A percentile compares a stretch with the other conserved stretches of the same genome.
These are phyloP conservation scores for Coemansia sp. DNA, from an alignment of 192 early-diverging fungal genomes.

Conservation along the genomic window DNA sequence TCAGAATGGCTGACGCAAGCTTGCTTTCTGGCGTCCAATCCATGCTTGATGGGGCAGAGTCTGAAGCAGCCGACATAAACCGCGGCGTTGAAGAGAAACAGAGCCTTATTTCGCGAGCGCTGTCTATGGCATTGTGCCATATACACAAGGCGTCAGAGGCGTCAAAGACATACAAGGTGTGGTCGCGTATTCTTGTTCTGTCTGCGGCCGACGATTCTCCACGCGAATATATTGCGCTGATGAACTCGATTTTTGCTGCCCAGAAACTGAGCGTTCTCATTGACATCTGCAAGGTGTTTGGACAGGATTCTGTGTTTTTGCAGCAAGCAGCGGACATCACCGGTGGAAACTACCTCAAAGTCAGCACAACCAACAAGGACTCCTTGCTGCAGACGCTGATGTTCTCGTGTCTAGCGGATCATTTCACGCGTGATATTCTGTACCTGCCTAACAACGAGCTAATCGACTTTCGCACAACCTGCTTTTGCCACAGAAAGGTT, in stretches of 20 bases:
- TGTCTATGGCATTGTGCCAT: slow-evolving; percentile 55
- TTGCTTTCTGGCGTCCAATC: slow-evolving; percentile 34
- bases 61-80: slow-evolving; percentile 2
- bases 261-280: slow-evolving; percentile 88
- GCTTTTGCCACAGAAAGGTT: slow-evolving; percentile 95
- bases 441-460: slow-evolving; percentile 73
- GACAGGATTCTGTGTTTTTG: slow-evolving; percentile 81
- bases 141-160: slow-evolving; percentile 31
- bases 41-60: slow-evolving; percentile 17
- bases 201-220: slow-evolving; percentile 88
- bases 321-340: slow-evolving; percentile 93
- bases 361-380: slow-evolving; percentile 63
- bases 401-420: slow-evolving; percentile 79
- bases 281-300: slow-evolving; percentile 86
- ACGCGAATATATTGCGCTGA: slow-evolving; percentile 90
- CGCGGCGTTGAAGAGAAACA: slow-evolving; percentile 21
- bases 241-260: slow-evolving; percentile 98
- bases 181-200: slow-evolving; percentile 81
- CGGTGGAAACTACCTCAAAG: slow-evolving; percentile 78
- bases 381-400: slow-evolving; percentile 82
- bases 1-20: slow-evolving; percentile 39
- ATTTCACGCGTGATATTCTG: slow-evolving; percentile 70
- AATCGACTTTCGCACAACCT: slow-evolving; percentile 92
- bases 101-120: slow-evolving; percentile 43
- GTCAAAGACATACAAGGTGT: slow-evolving; percentile 22